phyloP scores from a whole-genome alignment of 208 protist genomes.

The Naegleria lovaniensis region DNA sequence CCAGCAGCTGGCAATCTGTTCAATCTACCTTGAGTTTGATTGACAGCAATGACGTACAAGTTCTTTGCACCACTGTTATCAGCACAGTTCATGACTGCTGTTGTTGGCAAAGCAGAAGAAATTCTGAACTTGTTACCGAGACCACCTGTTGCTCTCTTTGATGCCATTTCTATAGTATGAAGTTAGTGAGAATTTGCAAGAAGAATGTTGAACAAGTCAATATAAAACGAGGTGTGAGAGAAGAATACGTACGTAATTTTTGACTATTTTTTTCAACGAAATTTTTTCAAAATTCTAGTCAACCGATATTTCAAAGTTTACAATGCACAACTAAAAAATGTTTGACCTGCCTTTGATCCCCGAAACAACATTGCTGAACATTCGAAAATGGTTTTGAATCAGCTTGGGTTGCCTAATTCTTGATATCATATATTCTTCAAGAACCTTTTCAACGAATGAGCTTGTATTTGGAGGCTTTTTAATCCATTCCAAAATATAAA shows the following conservation, averaged over 20 bases:
- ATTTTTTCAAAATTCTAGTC: not conserved
- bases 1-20: constrained; percentile 95
- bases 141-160: not conserved
- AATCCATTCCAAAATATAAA: too few relatives aligned
- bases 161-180: not conserved
- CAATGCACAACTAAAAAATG: not conserved
- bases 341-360: too few relatives aligned
- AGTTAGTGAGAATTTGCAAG: too few relatives aligned
- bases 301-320: not conserved
- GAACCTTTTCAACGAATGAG: too few relatives aligned
- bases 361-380: too few relatives aligned
- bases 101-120: constrained; percentile 94
- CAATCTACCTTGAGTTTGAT: constrained; percentile 92
- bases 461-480: too few relatives aligned
- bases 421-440: too few relatives aligned
- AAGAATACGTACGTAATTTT: not conserved
- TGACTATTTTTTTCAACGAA: not conserved
- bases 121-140: constrained; percentile 96
- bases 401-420: too few relatives aligned
- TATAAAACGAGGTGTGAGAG: too few relatives aligned
- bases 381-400: too few relatives aligned
- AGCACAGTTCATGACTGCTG: constrained; percentile 98
- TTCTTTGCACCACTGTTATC: constrained; percentile 99
- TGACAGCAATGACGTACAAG: constrained; percentile 98
- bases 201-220: too few relatives aligned